Base-by-base conservation (phyloP, 2,329 filamentous ascomycete species). In the Purpureocillium takamizusanense region DNA sequence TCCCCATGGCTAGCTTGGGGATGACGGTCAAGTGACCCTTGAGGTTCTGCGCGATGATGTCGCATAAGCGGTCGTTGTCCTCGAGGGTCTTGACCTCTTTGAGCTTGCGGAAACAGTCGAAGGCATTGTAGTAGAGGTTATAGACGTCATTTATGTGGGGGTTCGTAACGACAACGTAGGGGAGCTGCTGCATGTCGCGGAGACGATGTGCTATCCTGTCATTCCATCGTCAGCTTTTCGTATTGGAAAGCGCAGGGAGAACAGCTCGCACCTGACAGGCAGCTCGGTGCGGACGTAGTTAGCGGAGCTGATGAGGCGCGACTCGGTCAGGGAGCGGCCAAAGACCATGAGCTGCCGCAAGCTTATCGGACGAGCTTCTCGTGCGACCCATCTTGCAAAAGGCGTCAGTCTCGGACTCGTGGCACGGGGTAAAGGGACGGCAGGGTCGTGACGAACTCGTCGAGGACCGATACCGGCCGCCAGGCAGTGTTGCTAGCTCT, bases 231-330 rank as follows among this genome's bases (percentile, higher is more conserved):
- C 13, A 15, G 4, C 12, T 21, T 23, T 11, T 29, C 36, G 14
- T 16, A 38, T 42, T 21, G 21, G 30, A 4, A 18, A 14, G n/a
- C n/a, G n/a, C n/a, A n/a, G n/a, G n/a, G n/a, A n/a, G n/a, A n/a
- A n/a, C n/a, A 12, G 11, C 15, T 14, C 30, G 16, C 39, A 47
- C 47, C 54, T 53, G 32, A 54, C 57, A 43, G 51, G 40, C 37
- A 98, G 76, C 66, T 98, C 92, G 5, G 88, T 88, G 41, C 92
- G 84, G 37, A 97, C 89, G 69, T 98, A 98, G 64, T 98, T 98
- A 44, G 92, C 92, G 32, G 89, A 95, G 64, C 86, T 89, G 50
- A 98, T 77, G 44, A 98, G 73, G 41, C 94, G 82, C 37, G 80
- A 74, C 63, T 97, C 89, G 35, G 89, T 95, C 56, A 98, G 67